Conservation (phyloP, 1,284 basidiomycete species). For the Rhodotorula sp. region DNA sequence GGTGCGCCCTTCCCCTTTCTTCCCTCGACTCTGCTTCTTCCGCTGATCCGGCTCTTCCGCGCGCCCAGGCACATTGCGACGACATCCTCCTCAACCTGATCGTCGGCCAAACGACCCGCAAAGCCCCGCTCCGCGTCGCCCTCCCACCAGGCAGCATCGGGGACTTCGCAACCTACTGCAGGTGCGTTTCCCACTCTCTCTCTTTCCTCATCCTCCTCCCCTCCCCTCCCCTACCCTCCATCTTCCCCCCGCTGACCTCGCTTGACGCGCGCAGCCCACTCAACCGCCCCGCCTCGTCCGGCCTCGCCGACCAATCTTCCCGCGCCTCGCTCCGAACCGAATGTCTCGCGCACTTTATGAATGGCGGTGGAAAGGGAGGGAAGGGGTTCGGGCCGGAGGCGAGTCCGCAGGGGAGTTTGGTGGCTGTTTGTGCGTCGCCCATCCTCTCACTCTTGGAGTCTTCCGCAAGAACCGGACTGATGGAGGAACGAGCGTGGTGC, state of each 20-base stretch:
- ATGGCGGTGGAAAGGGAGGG: neutral
- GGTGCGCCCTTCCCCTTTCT: neutral
- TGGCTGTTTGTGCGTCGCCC: conserved; percentile 2
- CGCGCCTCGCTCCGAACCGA: conserved; percentile 6
- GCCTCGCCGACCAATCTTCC: conserved; percentile 5
- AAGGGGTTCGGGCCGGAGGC: neutral
- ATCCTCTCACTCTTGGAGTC: no score
- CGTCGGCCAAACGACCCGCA: neutral
- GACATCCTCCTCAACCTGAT: conserved; percentile 9
- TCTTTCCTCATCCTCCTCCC: neutral
- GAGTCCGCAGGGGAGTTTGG: neutral
- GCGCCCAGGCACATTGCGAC: conserved; percentile 10
- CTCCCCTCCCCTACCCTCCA: no score
- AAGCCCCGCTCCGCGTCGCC: conserved; percentile 1
- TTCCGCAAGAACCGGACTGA: neutral
- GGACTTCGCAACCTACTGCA: conserved; percentile 11
- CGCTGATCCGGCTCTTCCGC: neutral
- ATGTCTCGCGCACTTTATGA: conserved; percentile 1
- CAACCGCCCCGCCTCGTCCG: neutral
- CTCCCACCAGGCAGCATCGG: conserved; percentile 6
- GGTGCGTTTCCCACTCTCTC: no score
- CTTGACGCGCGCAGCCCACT: neutral
- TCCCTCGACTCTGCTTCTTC: neutral
- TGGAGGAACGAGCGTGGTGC: neutral
- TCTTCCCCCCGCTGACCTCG: neutral